These are phyloP conservation scores for Friedmanniomyces simplex DNA, from an alignment of 495 filamentous ascomycete genomes.

Conservation along the genomic window DNA sequence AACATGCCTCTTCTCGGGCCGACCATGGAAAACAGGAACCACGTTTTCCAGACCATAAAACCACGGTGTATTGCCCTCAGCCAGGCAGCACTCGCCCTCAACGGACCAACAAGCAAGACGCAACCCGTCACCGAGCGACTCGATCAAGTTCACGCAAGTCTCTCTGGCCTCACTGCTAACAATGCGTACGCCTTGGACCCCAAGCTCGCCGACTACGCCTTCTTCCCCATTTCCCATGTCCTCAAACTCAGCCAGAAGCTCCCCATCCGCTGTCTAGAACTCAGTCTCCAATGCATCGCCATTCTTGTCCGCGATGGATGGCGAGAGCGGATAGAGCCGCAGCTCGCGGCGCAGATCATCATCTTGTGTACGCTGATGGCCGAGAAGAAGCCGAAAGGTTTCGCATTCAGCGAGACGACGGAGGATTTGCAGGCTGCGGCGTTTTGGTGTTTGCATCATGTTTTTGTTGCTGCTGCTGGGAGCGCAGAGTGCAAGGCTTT, in stretches of 20 bases:
- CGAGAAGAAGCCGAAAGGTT: constrained; percentile 44
- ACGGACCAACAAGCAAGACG: constrained; percentile 42
- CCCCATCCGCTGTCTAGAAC: constrained; percentile 62
- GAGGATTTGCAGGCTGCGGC: constrained; percentile 35
- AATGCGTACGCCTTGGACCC: constrained; percentile 51
- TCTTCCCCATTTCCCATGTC: constrained; percentile 84
- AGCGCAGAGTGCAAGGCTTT: constrained; percentile 28
- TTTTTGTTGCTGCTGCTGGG: constrained; percentile 37
- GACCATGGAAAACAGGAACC: constrained; percentile 9
- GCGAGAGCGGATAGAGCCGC: constrained; percentile 51
- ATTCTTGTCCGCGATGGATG: constrained; percentile 69
- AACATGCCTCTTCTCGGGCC: not conserved
- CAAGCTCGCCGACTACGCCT: constrained; percentile 85
- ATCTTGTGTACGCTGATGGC: constrained; percentile 74
- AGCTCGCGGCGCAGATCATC: constrained; percentile 72
- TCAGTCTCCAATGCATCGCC: constrained; percentile 59
- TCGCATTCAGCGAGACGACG: constrained; percentile 23
- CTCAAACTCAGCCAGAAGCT: constrained; percentile 64
- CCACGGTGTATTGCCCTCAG: constrained; percentile 68
- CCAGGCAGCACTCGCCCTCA: constrained; percentile 52
- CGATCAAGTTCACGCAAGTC: constrained; percentile 40
- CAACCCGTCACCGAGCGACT: constrained; percentile 44
- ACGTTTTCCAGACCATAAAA: constrained; percentile 47
- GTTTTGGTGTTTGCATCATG: constrained; percentile 44
- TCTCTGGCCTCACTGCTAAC: constrained; percentile 42